phyloP scores from a whole-genome alignment of 441 rosid genomes.

The Erodium moschatum region DNA sequence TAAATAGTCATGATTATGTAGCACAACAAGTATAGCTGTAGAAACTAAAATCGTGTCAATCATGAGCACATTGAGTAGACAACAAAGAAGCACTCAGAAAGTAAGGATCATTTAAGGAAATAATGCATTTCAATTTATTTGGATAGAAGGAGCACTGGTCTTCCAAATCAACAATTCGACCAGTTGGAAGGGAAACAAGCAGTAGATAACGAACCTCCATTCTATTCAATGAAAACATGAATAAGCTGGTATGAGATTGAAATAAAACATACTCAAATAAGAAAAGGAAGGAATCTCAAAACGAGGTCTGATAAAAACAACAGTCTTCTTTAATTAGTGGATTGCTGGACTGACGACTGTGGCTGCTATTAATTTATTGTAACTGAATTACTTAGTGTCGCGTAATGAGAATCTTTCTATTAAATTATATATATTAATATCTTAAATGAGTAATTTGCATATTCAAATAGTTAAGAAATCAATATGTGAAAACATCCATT shows the following conservation, averaged over 20 bases:
- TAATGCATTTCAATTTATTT: neutral
- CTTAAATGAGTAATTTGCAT: neutral
- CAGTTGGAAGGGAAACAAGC: neutral
- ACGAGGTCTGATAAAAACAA: neutral
- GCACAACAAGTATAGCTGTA: no score
- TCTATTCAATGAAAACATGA: neutral
- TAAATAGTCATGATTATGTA: no score
- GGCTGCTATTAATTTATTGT: neutral
- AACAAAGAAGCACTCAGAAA: neutral
- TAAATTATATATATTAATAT: neutral
- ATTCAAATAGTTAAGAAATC: neutral
- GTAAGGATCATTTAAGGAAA: neutral
- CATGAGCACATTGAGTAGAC: neutral
- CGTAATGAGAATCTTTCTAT: neutral
- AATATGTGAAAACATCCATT: neutral
- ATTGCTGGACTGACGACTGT: neutral
- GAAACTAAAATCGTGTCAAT: no score
- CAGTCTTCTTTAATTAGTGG: neutral
- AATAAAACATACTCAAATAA: no score
- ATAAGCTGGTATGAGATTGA: no score
- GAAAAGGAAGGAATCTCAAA: neutral
- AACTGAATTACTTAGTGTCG: neutral
- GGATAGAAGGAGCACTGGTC: neutral
- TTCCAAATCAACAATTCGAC: neutral
- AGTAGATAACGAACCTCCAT: neutral